These are phyloP conservation scores for Diutina rugosa DNA, from an alignment of 1,139 yeast genomes.

Conservation along the genomic window DNA sequence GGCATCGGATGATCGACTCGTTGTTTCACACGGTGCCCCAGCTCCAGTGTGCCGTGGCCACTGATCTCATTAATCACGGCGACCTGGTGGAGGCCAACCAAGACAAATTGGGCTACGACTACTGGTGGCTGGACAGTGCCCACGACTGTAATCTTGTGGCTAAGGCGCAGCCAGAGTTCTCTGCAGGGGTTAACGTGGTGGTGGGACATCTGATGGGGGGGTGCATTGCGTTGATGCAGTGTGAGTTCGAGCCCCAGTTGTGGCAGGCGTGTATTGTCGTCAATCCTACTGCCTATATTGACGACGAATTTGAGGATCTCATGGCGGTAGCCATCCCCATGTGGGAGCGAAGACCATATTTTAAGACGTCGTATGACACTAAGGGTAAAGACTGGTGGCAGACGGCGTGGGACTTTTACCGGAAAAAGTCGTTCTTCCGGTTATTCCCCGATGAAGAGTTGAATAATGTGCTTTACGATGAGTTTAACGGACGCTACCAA, in stretches of 20 bases:
- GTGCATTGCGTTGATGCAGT: background rate
- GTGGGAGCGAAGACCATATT: background rate
- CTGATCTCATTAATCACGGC: conserved; percentile 56
- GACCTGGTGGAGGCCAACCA: conserved; percentile 48
- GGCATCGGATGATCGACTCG: conserved; percentile 42
- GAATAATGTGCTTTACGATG: background rate
- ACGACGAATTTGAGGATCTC: background rate
- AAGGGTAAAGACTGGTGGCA: background rate
- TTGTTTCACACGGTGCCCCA: conserved; percentile 11
- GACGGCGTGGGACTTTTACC: background rate
- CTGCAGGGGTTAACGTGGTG: background rate
- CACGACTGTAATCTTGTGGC: conserved; percentile 34
- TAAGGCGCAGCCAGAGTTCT: background rate
- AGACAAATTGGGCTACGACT: conserved; percentile 39
- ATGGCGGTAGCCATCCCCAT: background rate
- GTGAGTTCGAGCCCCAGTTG: background rate
- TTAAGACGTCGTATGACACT: background rate
- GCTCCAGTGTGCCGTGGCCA: conserved; percentile 27
- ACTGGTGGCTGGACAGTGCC: conserved; percentile 55
- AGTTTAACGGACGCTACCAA: background rate
- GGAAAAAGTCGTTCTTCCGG: background rate
- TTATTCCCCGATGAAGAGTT: background rate
- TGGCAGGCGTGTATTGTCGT: background rate
- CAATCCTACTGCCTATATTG: background rate
- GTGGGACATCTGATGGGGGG: conserved; percentile 1